Conservation (phyloP, 2,329 filamentous ascomycete genomes). For the Mycocentrospora acerina region DNA sequence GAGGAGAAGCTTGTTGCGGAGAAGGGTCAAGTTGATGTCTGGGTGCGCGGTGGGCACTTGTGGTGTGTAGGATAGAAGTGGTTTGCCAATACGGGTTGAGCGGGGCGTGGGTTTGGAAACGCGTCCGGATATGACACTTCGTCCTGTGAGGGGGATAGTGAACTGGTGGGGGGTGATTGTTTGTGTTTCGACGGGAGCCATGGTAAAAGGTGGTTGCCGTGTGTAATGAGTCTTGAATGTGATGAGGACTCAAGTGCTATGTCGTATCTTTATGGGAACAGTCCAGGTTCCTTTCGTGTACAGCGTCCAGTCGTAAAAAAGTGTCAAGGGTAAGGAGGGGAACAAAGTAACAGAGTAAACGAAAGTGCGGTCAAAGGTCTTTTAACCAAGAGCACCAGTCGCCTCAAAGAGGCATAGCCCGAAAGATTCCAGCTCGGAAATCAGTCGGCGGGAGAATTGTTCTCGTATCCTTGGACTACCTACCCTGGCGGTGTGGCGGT, state of each 20-base stretch:
- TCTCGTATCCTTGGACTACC: constrained; percentile 12
- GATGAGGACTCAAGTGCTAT: background rate
- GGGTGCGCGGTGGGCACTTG: constrained; percentile 24
- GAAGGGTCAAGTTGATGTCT: constrained; percentile 27
- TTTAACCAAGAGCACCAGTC: background rate
- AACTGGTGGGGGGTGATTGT: constrained; percentile 24
- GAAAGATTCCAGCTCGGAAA: background rate
- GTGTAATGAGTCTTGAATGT: background rate
- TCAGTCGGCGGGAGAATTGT: background rate
- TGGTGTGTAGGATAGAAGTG: constrained; percentile 23
- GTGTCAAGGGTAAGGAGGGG: background rate
- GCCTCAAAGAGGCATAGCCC: background rate
- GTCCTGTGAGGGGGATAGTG: constrained; percentile 16
- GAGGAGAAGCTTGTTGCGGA: constrained; percentile 29
- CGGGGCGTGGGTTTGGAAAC: constrained; percentile 19
- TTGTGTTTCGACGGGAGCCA: constrained; percentile 30
- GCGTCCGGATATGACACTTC: constrained; percentile 17
- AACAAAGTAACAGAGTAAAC: background rate
- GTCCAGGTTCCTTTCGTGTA: too few species aligned
- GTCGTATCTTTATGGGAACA: background rate
- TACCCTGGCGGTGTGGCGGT: constrained; percentile 12
- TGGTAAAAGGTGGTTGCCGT: constrained; percentile 1
- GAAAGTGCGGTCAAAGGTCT: background rate
- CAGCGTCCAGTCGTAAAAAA: background rate
- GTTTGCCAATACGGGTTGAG: constrained; percentile 22